Evolutionary conservation across 306 rosid species (phyloP).

Genomic region (Lathyrus oleraceus): DNA sequence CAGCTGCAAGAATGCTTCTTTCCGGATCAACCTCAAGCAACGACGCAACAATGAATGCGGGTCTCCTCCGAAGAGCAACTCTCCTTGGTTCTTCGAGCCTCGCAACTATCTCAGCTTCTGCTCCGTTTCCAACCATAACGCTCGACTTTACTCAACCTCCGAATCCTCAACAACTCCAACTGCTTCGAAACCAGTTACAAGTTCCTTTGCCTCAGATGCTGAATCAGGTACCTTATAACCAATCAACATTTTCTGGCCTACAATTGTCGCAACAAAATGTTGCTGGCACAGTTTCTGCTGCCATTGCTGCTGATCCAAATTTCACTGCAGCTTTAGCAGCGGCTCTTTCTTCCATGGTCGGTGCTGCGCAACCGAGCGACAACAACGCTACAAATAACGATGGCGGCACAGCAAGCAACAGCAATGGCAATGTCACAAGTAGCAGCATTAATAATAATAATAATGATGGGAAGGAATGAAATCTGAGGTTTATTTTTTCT

Average conservation of each 20-base stretch:
- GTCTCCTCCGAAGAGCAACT: conserved; percentile 52
- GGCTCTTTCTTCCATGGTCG: conserved; percentile 64
- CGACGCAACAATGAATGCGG: conserved; percentile 59
- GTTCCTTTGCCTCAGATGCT: conserved; percentile 34
- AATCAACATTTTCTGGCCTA: conserved; percentile 68
- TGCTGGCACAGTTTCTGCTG: conserved; percentile 51
- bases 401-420: neutral
- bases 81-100: conserved; percentile 74
- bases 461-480: conserved; percentile 40
- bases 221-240: conserved; percentile 57
- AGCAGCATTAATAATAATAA: conserved; percentile 7
- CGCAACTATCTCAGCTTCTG: conserved; percentile 84
- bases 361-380: conserved; percentile 46
- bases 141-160: conserved; percentile 73
- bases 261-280: conserved; percentile 54
- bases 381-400: neutral
- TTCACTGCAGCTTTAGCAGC: conserved; percentile 69
- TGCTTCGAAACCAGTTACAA: conserved; percentile 44
- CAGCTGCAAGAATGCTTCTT: conserved; percentile 76
- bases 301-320: conserved; percentile 76
- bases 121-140: conserved; percentile 89
- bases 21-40: conserved; percentile 81
- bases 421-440: conserved; percentile 24
- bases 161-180: conserved; percentile 56
- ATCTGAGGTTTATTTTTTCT: conserved; percentile 16